Evolutionary conservation across 2,329 filamentous ascomycete genomes (phyloP).

Genomic region (Talaromyces marneffei): DNA sequence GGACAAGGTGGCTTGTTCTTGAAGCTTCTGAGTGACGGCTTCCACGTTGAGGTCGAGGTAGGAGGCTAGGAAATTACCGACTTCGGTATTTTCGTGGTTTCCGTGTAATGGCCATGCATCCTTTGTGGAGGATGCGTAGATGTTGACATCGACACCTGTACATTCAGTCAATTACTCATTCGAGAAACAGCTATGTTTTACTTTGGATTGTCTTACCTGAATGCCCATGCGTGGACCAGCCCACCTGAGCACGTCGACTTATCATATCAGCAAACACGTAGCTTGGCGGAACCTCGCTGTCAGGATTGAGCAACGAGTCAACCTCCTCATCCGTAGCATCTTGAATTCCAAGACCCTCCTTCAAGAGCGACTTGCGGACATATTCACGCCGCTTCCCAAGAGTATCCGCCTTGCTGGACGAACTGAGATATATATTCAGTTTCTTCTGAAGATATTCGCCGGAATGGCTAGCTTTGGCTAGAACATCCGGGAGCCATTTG

Average conservation of each 20-base stretch:
- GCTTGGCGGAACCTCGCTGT: conserved; percentile 50
- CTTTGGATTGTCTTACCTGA: conserved; percentile 41
- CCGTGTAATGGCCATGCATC: conserved; percentile 61
- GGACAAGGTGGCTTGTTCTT: conserved; percentile 26
- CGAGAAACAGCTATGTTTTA: not conserved
- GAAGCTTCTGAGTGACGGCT: conserved; percentile 68
- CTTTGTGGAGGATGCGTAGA: conserved; percentile 73
- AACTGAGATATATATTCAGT: conserved; percentile 55
- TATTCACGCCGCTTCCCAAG: conserved; percentile 53
- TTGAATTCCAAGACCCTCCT: conserved; percentile 66
- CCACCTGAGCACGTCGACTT: conserved; percentile 78
- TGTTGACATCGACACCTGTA: conserved; percentile 83
- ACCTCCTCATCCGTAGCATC: conserved; percentile 70
- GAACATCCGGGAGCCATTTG: conserved; percentile 73
- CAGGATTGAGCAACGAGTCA: conserved; percentile 53
- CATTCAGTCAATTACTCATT: conserved; percentile 10
- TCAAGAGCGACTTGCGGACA: conserved; percentile 62
- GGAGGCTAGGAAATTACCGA: conserved; percentile 72
- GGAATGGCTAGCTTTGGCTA: conserved; percentile 72
- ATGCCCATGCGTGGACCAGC: conserved; percentile 93
- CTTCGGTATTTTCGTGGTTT: conserved; percentile 92
- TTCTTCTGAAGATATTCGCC: conserved; percentile 63
- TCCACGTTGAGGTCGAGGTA: conserved; percentile 79
- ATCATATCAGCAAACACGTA: conserved; percentile 76
- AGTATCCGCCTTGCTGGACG: conserved; percentile 27